Conservation (phyloP, 1,284 basidiomycete species). For the Ceraceosorus bombacis region DNA sequence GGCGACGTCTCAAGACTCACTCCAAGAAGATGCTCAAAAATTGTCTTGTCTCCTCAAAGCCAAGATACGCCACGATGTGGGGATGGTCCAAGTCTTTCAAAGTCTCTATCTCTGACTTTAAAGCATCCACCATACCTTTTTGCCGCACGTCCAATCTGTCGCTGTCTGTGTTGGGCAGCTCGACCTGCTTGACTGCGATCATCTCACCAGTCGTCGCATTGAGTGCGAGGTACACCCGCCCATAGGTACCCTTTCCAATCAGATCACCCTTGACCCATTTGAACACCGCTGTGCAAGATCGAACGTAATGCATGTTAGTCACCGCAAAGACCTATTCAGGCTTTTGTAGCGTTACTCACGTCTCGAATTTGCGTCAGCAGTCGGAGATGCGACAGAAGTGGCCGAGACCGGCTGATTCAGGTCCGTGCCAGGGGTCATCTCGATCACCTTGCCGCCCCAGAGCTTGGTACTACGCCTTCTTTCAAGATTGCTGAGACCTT, state of each 20-base stretch:
- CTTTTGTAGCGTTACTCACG: no score
- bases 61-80: conserved; percentile 93
- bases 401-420: conserved; percentile 35
- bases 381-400: conserved; percentile 38
- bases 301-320: no score
- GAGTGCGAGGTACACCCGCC: conserved; percentile 87
- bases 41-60: conserved; percentile 74
- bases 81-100: conserved; percentile 94
- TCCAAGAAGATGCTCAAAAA: conserved; percentile 93
- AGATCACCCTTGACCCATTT: conserved; percentile 98
- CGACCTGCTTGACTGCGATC: conserved; percentile 99
- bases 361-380: no score
- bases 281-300: conserved; percentile 58
- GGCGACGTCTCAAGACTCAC: conserved; percentile 11
- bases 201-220: conserved; percentile 98
- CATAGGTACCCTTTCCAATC: conserved; percentile 94
- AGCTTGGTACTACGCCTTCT: conserved; percentile 85
- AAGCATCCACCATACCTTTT: conserved; percentile 74
- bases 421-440: conserved; percentile 67
- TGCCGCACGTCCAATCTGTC: conserved; percentile 84
- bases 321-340: no score
- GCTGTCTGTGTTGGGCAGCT: conserved; percentile 78
- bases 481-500: conserved; percentile 52
- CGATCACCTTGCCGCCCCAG: conserved; percentile 87
- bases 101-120: conserved; percentile 81